phyloP scores from a whole-genome alignment of 805 yeast species.

The Zygotorulaspora chibaensis region DNA sequence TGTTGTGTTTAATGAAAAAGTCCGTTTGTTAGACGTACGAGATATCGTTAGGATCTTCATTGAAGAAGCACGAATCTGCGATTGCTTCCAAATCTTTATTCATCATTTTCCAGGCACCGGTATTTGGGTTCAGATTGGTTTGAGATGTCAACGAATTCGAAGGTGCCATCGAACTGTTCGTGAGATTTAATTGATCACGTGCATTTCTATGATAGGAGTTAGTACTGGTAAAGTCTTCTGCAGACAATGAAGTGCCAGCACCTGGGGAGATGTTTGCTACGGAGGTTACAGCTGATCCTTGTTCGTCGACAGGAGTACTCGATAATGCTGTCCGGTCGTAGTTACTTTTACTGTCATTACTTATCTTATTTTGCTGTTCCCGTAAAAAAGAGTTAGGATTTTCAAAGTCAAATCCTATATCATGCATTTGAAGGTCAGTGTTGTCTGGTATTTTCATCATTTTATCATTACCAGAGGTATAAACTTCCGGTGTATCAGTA shows the following conservation, averaged over 20 bases:
- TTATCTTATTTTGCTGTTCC: slow-evolving; percentile 10
- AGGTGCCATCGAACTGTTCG: slow-evolving; percentile 1
- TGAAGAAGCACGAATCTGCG: slow-evolving; percentile 6
- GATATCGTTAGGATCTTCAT: slow-evolving; percentile 10
- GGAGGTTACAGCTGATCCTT: slow-evolving; percentile 11
- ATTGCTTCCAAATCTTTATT: slow-evolving; percentile 9
- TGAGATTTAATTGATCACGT: slow-evolving; percentile 2
- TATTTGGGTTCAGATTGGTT: not conserved
- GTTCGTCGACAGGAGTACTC: slow-evolving; percentile 9
- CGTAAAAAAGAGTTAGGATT: slow-evolving; percentile 20
- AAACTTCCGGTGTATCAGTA: not conserved
- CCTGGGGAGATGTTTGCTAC: slow-evolving; percentile 12
- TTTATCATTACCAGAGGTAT: not conserved
- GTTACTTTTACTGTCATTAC: not conserved
- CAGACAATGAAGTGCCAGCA: slow-evolving; percentile 8
- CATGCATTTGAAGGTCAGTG: slow-evolving; percentile 15
- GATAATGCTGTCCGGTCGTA: slow-evolving; percentile 2
- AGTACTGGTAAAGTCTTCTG: slow-evolving; percentile 8
- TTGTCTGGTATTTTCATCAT: not conserved
- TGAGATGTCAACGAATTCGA: slow-evolving; percentile 4
- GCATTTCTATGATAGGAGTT: slow-evolving; percentile 2
- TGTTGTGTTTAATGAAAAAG: not conserved
- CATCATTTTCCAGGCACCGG: slow-evolving; percentile 9
- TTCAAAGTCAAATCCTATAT: slow-evolving; percentile 28
- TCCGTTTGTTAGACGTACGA: slow-evolving; percentile 2